Conservation (phyloP, 306 rosid species). For the Lathyrus tuberosus region DNA sequence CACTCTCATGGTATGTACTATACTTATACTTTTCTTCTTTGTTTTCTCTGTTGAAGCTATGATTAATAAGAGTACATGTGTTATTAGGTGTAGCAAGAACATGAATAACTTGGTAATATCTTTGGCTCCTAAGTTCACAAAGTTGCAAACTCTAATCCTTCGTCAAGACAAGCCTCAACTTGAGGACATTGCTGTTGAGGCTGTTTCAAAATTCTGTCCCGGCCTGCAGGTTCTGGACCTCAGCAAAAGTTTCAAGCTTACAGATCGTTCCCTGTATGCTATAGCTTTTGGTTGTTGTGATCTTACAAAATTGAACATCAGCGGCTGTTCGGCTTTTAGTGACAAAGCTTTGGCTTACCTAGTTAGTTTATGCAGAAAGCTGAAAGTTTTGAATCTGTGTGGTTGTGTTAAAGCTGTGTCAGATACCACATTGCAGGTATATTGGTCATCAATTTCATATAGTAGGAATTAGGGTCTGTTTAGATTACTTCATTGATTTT, state of each 20-base stretch:
- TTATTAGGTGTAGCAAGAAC: slow-evolving; percentile 78
- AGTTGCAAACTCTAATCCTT: slow-evolving; percentile 67
- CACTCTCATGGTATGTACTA: slow-evolving; percentile 70
- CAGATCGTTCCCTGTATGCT: slow-evolving; percentile 66
- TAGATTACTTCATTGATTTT: neutral
- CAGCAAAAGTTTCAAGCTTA: slow-evolving; percentile 90
- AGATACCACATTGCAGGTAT: slow-evolving; percentile 79
- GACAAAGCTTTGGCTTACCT: slow-evolving; percentile 72
- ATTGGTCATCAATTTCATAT: neutral
- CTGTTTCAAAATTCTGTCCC: slow-evolving; percentile 65
- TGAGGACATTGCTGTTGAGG: slow-evolving; percentile 73
- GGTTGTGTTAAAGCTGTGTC: slow-evolving; percentile 77
- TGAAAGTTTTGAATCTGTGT: slow-evolving; percentile 76
- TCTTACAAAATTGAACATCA: slow-evolving; percentile 69
- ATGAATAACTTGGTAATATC: slow-evolving; percentile 83
- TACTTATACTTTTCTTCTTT: neutral
- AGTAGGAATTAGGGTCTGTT: neutral
- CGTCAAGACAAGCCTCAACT: slow-evolving; percentile 87
- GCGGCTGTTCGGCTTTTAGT: slow-evolving; percentile 81
- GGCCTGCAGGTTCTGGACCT: slow-evolving; percentile 88
- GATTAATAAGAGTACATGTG: neutral
- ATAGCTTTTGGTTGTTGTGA: slow-evolving; percentile 69
- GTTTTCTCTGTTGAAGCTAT: neutral
- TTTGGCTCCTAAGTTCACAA: slow-evolving; percentile 75
- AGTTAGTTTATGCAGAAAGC: slow-evolving; percentile 59